Base-by-base conservation (phyloP, 768 basidiomycete species). In the Podaxis sp. region DNA sequence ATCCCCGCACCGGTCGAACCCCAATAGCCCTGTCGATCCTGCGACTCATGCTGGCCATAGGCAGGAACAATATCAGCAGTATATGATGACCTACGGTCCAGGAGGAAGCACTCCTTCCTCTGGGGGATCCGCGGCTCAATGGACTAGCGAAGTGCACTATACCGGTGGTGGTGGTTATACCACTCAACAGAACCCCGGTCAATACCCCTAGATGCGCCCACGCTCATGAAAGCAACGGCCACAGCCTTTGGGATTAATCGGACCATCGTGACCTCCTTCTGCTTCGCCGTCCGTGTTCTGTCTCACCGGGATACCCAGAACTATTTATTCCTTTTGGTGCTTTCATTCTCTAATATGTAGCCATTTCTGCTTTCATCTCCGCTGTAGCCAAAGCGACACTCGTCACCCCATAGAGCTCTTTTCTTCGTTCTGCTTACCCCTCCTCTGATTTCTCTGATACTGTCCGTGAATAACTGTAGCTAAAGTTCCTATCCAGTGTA, bases 1-100 rank as follows among this genome's bases (percentile, higher is more conserved):
- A 22, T 77, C 79, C 22, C 74, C 78, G 28, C 74, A 75, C 44
- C 72, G 73, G 56, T 73, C 76, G 10, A 73, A 75, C 58, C 71
- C 73, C 55, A 72, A 73, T 62, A 77, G 74, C 61, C 76, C 76
- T 4, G 64, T 74, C 57, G 76, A 78, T n/a, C 10, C 54, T 49
- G 49, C 72, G 70, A 20, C 62, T 70, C 58, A 68, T 67, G 66
- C 75, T 20, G 66, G 63, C 20, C 72, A 71, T 57, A 69, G 74
- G 58, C 76, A 76, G 48, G 73, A 74, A 37, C 71, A 70, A 51
- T 65, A 65, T 46, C 77, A 77, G 64, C 76, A 72, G 17, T 77
- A 75, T 58, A 73, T 75, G 58, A 67, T 75, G 66, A 67, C 74
- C n/a, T 62, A 62, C 38, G 60, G 44, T 11, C 60, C 41, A 49